These are phyloP conservation scores for Lactarius deliciosus DNA, from an alignment of 768 basidiomycete genomes.

Conservation along the genomic window DNA sequence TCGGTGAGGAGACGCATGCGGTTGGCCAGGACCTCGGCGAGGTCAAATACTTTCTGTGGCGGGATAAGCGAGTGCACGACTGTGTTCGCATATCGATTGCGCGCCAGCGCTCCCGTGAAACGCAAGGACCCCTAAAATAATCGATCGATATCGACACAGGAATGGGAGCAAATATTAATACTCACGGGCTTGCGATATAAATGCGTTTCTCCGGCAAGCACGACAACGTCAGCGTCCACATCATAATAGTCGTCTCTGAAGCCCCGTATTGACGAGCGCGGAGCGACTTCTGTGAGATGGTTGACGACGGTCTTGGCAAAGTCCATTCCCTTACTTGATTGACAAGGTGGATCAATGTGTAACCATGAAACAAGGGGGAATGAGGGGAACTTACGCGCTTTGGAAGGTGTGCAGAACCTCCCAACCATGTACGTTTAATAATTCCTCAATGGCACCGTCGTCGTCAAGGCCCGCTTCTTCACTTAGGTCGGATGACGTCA, in stretches of 20 bases:
- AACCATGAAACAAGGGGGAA: background rate
- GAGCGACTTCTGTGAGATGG: slow-evolving; percentile 41
- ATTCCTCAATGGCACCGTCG: slow-evolving; percentile 35
- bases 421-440: slow-evolving; percentile 42
- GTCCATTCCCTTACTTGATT: slow-evolving; percentile 45
- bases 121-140: slow-evolving; percentile 26
- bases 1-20: slow-evolving; percentile 36
- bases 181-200: slow-evolving; percentile 42
- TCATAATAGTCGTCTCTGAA: slow-evolving; percentile 42
- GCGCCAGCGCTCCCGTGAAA: slow-evolving; percentile 20
- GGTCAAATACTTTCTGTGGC: slow-evolving; percentile 30
- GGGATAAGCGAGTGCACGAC: slow-evolving; percentile 17
- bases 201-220: slow-evolving; percentile 44
- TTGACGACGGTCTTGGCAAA: slow-evolving; percentile 44
- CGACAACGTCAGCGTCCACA: slow-evolving; percentile 39
- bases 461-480: slow-evolving; percentile 29
- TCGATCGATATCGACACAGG: background rate
- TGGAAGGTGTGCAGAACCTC: slow-evolving; percentile 44
- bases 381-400: slow-evolving; percentile 38
- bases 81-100: slow-evolving; percentile 17
- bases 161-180: slow-evolving; percentile 29
- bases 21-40: slow-evolving; percentile 36
- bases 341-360: background rate
- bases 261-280: slow-evolving; percentile 40
- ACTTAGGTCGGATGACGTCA: background rate